Evolutionary conservation across 768 basidiomycete genomes (phyloP).

Genomic region (Mycena capillaripes): DNA sequence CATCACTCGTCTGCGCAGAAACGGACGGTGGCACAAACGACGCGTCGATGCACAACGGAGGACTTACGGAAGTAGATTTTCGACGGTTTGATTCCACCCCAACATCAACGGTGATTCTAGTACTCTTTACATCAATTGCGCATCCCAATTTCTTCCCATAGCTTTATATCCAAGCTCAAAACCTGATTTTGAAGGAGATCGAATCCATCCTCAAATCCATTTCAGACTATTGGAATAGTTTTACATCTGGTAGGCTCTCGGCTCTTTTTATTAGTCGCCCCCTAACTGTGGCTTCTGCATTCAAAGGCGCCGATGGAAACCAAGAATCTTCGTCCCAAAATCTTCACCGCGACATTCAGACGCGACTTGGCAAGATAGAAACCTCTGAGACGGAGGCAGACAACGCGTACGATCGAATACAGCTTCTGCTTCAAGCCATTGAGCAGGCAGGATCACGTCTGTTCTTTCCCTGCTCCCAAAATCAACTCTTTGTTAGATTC

Average conservation of each 20-base stretch:
- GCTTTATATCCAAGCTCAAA: constrained; percentile 4
- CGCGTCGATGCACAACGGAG: background rate
- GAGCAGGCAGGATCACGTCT: constrained; percentile 8
- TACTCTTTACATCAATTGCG: too few species aligned
- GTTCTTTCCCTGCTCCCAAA: background rate
- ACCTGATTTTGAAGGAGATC: constrained; percentile 16
- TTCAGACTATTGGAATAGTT: constrained; percentile 5
- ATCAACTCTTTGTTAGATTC: constrained; percentile 37
- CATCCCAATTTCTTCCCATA: background rate
- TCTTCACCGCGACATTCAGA: background rate
- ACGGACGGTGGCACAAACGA: background rate
- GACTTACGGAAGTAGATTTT: constrained; percentile 22
- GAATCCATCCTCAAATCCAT: constrained; percentile 12
- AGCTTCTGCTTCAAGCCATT: constrained; percentile 3
- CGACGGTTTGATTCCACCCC: constrained; percentile 4
- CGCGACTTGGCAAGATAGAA: constrained; percentile 2
- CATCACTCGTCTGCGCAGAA: background rate
- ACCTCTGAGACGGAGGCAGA: background rate
- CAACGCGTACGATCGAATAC: constrained; percentile 7
- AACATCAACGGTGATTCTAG: background rate
- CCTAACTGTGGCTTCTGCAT: background rate
- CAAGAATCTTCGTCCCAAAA: background rate
- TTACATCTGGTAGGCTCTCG: background rate
- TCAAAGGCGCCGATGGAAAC: background rate
- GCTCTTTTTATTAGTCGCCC: background rate